Evolutionary conservation across 306 rosid species (phyloP).

Genomic region (Neltuma alba): DNA sequence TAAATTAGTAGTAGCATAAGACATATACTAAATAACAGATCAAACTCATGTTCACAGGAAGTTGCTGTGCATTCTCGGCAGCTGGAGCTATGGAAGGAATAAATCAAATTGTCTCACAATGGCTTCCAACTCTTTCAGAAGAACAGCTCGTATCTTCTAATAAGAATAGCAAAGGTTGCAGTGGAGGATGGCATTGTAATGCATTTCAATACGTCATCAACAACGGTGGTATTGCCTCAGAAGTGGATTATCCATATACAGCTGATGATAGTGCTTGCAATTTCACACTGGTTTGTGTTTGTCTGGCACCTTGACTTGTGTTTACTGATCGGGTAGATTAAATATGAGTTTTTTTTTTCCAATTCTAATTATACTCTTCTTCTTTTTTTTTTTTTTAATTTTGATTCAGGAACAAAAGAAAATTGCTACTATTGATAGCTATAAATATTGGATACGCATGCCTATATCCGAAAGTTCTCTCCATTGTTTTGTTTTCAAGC

Average conservation of each 20-base stretch:
- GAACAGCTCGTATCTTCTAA: not conserved
- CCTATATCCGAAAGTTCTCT: not conserved
- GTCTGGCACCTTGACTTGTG: not conserved
- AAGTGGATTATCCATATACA: not conserved
- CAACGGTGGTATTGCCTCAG: not conserved
- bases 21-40: not conserved
- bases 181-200: not conserved
- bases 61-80: not conserved
- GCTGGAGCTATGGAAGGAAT: not conserved
- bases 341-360: too few species aligned
- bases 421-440: not conserved
- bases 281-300: too few species aligned
- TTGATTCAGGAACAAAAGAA: not conserved
- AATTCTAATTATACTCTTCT: not conserved
- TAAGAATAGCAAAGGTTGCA: not conserved
- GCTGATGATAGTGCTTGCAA: not conserved
- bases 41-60: not conserved
- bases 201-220: not conserved
- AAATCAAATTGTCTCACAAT: not conserved
- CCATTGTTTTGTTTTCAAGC: not conserved
- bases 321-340: not conserved
- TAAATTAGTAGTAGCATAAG: not conserved
- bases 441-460: too few species aligned
- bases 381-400: not conserved
- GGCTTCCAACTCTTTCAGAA: not conserved